phyloP scores from a whole-genome alignment of 148 eudicot genomes.

The Hydrangea macrophylla region DNA sequence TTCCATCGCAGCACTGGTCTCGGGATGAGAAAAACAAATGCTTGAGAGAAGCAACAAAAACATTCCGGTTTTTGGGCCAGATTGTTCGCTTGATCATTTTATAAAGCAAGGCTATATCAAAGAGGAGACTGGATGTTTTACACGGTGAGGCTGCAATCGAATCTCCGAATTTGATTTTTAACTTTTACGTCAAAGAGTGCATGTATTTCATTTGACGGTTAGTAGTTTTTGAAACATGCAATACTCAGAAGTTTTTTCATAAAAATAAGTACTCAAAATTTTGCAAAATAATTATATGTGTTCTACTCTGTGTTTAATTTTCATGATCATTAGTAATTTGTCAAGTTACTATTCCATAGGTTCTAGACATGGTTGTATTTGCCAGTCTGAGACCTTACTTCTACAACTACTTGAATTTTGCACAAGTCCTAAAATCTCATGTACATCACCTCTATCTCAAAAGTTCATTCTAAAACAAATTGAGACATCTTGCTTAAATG shows the following conservation, averaged over 20 bases:
- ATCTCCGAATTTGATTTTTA: background rate
- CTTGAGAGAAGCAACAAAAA: constrained; percentile 73
- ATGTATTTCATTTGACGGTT: no score
- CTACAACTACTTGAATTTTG: no score
- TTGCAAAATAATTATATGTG: background rate
- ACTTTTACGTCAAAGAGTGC: background rate
- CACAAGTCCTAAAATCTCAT: no score
- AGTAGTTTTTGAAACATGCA: no score
- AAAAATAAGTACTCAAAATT: no score
- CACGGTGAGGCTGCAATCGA: background rate
- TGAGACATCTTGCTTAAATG: background rate
- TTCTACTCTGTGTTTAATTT: background rate
- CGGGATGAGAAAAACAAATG: constrained; percentile 84
- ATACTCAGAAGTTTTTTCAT: no score
- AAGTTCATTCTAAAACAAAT: no score
- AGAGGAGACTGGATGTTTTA: background rate
- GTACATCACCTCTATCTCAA: no score
- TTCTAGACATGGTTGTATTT: no score
- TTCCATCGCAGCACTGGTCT: constrained; percentile 78
- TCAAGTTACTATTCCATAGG: no score
- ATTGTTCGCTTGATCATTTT: constrained; percentile 80
- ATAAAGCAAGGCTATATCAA: constrained; percentile 22
- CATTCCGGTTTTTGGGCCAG: constrained; percentile 71
- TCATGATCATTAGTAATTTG: background rate
- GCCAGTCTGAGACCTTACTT: no score